phyloP scores from a whole-genome alignment of 306 rosid genomes.

The Vigna reflexopilosa region DNA sequence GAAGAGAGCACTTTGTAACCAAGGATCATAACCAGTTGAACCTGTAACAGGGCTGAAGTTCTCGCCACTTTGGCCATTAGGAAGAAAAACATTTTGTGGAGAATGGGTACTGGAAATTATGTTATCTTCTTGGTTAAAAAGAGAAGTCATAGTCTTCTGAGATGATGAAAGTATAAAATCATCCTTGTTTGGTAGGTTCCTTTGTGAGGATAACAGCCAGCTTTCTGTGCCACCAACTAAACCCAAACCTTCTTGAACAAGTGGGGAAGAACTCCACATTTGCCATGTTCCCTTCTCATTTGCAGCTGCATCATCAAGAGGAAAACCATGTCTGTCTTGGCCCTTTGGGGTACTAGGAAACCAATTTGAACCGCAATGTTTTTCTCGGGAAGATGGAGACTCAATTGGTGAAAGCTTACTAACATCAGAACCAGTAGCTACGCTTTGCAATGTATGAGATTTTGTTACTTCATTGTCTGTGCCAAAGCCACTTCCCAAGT shows the following conservation, averaged over 20 bases:
- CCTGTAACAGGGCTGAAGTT: conserved; percentile 67
- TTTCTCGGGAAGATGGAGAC: conserved; percentile 92
- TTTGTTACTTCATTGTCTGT: conserved; percentile 60
- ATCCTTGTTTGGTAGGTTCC: conserved; percentile 69
- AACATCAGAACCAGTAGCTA: conserved; percentile 68
- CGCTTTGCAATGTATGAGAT: conserved; percentile 64
- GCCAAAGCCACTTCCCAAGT: conserved; percentile 70
- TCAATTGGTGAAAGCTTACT: conserved; percentile 92
- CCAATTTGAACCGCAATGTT: conserved; percentile 65
- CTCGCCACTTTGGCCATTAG: conserved; percentile 76
- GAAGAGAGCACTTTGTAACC: conserved; percentile 72
- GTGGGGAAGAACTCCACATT: conserved; percentile 91
- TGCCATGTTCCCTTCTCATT: conserved; percentile 91
- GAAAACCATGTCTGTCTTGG: conserved; percentile 59
- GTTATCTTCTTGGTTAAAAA: conserved; percentile 79
- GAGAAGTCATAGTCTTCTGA: conserved; percentile 80
- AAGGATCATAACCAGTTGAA: conserved; percentile 76
- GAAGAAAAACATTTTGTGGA: conserved; percentile 71
- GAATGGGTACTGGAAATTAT: conserved; percentile 64
- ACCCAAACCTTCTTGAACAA: conserved; percentile 95
- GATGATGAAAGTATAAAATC: conserved; percentile 72
- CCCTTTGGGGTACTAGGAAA: conserved; percentile 55
- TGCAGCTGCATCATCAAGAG: conserved; percentile 60
- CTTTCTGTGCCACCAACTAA: conserved; percentile 78
- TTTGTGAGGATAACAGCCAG: conserved; percentile 81